Evolutionary conservation across 495 filamentous ascomycete genomes (phyloP).

Genomic region (Talaromyces adpressus): DNA sequence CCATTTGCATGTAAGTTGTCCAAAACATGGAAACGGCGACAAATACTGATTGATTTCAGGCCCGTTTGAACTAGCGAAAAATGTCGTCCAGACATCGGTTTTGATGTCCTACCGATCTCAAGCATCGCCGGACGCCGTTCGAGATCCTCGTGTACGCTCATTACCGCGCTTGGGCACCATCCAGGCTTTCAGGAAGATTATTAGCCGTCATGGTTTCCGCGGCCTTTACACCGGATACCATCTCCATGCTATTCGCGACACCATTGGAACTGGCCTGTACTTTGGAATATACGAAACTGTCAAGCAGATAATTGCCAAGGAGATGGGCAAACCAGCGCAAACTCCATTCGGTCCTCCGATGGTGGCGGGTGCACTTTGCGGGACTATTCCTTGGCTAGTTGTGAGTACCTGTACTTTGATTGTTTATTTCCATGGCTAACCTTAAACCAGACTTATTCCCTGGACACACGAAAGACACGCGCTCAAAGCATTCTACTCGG

Average conservation of each 20-base stretch:
- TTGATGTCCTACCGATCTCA: constrained; percentile 64
- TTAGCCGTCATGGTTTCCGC: constrained; percentile 65
- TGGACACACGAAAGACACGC: constrained; percentile 43
- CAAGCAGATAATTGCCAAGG: constrained; percentile 72
- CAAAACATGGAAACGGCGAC: not conserved
- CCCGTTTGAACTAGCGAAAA: constrained; percentile 90
- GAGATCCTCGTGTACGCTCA: constrained; percentile 59
- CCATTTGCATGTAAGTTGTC: constrained; percentile 71
- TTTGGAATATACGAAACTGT: constrained; percentile 87
- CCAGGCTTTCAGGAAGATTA: constrained; percentile 69
- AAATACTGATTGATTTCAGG: constrained; percentile 36
- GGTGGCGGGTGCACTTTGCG: constrained; percentile 40
- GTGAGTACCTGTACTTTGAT: constrained; percentile 21
- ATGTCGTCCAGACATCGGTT: constrained; percentile 85
- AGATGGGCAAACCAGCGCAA: constrained; percentile 27
- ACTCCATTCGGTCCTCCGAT: constrained; percentile 34
- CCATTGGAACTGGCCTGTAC: constrained; percentile 82
- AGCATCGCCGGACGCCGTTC: constrained; percentile 45
- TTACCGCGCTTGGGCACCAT: constrained; percentile 72
- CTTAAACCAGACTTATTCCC: constrained; percentile 31
- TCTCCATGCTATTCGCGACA: constrained; percentile 77
- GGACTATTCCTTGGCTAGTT: constrained; percentile 41
- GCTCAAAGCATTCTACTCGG: constrained; percentile 41
- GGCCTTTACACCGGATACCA: constrained; percentile 85
- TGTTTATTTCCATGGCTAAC: not conserved